Evolutionary conservation across 257 asterid genomes (phyloP), one percentile per base, ranked within the genome.

Genomic region (Solanum habrochaites): DNA sequence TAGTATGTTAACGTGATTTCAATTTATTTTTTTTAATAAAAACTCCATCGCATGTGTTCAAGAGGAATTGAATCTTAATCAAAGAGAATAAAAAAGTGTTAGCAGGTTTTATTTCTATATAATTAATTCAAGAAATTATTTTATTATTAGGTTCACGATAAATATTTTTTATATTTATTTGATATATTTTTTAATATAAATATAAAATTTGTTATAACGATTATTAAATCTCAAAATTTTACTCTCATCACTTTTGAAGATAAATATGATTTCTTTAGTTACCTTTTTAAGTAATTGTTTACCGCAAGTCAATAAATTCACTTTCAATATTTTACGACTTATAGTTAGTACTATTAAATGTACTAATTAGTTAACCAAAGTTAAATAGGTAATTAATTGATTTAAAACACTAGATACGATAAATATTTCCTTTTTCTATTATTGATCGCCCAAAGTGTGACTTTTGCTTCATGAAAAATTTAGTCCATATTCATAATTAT

Each of bases 171-270:
- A 3, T 32, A 6, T 18, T 18, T 56, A 18, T 52, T 52, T 18
- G 18, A 52, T 52, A 56, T 7, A 56, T n/a, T 62, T 62, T 3
- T 62, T 31, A 62, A 58, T 58, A 58, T 20, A 58, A 23, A 62
- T 23, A 62, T 11, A 62, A 23, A 62, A 62, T 62, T 6, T 62
- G 7, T 0, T 4, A 20, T 0, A 2, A 62, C 11, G 0, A 1
- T 62, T 62, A n/a, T 3, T 11, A 31, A 62, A 62, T 62, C 6
- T 1, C 1, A 1, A 4, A 4, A n/a, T 23, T 0, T 15, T n/a
- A n/a, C 31, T 62, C 31, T 3, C 1, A n/a, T 62, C 16, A 62
- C 70, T 7, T 14, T 15, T 62, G 2, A 62, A 23, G 6, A 70
- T 4, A 15, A 23, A 11, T 31, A 1, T 31, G 23, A 1, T 31